Base-by-base conservation (phyloP, 1,284 basidiomycete genomes). In the Irpex rosettiformis region DNA sequence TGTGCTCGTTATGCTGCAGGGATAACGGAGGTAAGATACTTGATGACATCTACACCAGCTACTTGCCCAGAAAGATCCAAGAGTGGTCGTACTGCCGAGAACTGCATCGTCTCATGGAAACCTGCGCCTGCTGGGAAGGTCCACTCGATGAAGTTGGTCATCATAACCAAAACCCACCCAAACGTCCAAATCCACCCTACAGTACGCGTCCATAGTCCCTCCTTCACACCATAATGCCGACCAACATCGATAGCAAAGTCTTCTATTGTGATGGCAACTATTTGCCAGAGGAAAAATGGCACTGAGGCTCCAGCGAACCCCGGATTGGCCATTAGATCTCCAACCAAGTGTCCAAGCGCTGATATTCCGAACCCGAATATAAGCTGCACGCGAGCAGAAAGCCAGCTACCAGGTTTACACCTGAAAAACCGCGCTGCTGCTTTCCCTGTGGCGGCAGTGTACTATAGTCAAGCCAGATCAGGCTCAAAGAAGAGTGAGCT, bases 331-430 rank as follows among this genome's bases (percentile, higher is more conserved):
- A 67, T 66, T 18, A 57, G 30, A 42, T 69, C 66, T 18, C 64
- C 62, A 40, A 56, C 43, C 54, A 60, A 63, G 56, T 74, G 73
- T 18, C 69, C 64, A 11, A 73, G n/a, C 8, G 67, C 69, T 0
- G 73, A 72, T 29, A 73, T 40, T 25, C 69, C 57, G 66, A 75
- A 74, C 4, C 65, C 70, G 25, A 66, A 58, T 59, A 70, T 72
- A 13, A 75, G 67, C 55, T 74, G 72, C 8, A 64, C 67, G 59
- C 72, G 71, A 3, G 67, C 67, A 0, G 72, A 72, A 10, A 48
- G 51, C 16, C 58, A 58, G 0, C 65, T 61, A 6, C 71, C 69
- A 0, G 58, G 59, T 10, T 59, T 60, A 54, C 69, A 65, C 2
- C 61, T 54, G 21, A 66, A 37, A 7, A 51, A n/a, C 8, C 60